Percentiles rank a stretch among this genome's conserved stretches.
Conservation (phyloP, 148 eudicot genomes). For the Vaccinium vitisidaea region DNA sequence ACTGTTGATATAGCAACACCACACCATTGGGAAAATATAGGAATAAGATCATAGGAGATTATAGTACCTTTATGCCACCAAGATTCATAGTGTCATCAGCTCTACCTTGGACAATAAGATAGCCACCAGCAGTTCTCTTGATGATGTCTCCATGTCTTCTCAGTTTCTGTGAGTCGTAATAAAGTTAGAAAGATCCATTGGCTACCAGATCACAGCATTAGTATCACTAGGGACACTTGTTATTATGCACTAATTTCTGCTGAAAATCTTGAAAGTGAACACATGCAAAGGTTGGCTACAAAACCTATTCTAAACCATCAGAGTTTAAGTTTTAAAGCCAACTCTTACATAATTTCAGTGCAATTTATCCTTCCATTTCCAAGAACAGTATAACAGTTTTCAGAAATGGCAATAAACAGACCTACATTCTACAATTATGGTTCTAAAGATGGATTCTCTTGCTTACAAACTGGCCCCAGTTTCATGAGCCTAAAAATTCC, state of each 20-base stretch:
- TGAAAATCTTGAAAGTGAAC: neutral
- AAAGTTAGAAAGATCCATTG: neutral
- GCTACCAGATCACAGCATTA: neutral
- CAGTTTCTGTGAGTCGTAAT: constrained; percentile 48
- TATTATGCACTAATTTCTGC: neutral
- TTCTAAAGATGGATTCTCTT: neutral
- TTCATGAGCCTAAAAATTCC: neutral
- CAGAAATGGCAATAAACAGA: neutral
- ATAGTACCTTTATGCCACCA: constrained; percentile 90
- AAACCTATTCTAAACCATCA: neutral
- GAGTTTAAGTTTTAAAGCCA: neutral
- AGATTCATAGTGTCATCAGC: constrained; percentile 99
- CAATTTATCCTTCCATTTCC: neutral
- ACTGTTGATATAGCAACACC: no score
- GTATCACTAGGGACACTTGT: neutral
- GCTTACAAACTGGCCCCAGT: neutral
- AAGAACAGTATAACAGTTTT: neutral
- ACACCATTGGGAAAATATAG: neutral
- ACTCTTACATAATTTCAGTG: neutral
- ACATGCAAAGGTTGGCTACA: neutral
- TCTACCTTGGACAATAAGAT: constrained; percentile 70
- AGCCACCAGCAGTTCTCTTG: constrained; percentile 77
- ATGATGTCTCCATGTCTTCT: constrained; percentile 94
- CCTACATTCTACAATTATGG: neutral
- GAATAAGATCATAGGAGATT: neutral